These are phyloP conservation scores for Pichia sporocuriosa DNA, from an alignment of 805 yeast genomes.

Conservation along the genomic window DNA sequence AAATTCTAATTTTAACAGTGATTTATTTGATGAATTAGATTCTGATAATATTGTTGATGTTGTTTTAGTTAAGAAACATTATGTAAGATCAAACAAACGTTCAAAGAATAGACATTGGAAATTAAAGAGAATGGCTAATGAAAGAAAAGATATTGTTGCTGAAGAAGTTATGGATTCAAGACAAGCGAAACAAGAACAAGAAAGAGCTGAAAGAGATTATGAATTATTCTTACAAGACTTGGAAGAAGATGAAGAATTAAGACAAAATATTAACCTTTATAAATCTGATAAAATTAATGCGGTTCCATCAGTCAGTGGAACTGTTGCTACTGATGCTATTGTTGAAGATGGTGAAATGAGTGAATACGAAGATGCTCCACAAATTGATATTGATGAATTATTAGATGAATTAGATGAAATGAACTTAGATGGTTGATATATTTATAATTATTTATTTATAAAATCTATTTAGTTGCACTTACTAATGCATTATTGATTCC, in stretches of 20 bases:
- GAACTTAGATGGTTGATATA: conserved; percentile 58
- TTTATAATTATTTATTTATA: neutral
- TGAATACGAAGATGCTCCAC: conserved; percentile 77
- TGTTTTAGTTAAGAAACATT: conserved; percentile 79
- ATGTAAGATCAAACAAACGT: conserved; percentile 71
- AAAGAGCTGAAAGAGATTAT: conserved; percentile 89
- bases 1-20: conserved; percentile 85
- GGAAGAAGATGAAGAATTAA: conserved; percentile 93
- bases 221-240: conserved; percentile 93
- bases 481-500: conserved; percentile 25
- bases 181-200: conserved; percentile 81
- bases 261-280: conserved; percentile 85
- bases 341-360: conserved; percentile 39
- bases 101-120: conserved; percentile 80
- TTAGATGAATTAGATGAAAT: conserved; percentile 92
- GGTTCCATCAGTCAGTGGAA: conserved; percentile 10
- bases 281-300: conserved; percentile 50
- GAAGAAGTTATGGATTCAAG: conserved; percentile 37
- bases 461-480: neutral
- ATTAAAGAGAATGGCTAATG: conserved; percentile 95
- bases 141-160: conserved; percentile 83
- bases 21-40: conserved; percentile 67
- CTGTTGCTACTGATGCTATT: conserved; percentile 16
- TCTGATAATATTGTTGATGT: conserved; percentile 73
- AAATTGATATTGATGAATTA: conserved; percentile 82